A percentile compares a stretch with the other conserved stretches of the same genome.
Conservation (phyloP, 2,329 filamentous ascomycete genomes). For the Trichoderma brevicompactum region DNA sequence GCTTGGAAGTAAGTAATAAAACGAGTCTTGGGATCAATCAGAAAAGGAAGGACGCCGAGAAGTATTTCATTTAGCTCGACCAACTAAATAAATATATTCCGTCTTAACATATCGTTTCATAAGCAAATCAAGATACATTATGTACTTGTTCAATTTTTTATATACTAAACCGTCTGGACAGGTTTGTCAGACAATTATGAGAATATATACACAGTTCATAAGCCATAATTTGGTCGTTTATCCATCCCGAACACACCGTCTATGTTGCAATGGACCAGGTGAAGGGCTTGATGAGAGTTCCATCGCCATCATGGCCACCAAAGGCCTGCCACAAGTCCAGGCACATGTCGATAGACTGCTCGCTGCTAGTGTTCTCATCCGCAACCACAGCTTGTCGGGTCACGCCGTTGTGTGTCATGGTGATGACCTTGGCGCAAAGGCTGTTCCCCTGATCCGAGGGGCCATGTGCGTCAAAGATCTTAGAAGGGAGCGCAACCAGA, state of each 20-base stretch:
- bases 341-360: conserved; percentile 31
- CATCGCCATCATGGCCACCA: conserved; percentile 26
- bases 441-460: conserved; percentile 23
- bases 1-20: conserved; percentile 5
- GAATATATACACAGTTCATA: conserved; percentile 15
- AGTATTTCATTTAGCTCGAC: neutral
- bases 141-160: neutral
- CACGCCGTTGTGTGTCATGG: conserved; percentile 29
- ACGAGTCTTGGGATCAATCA: too few relatives aligned
- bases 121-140: neutral
- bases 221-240: neutral
- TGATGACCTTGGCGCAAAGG: conserved; percentile 31
- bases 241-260: neutral
- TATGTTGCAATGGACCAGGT: conserved; percentile 27
- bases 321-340: conserved; percentile 29
- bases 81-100: neutral
- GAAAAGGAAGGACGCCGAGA: neutral
- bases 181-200: neutral
- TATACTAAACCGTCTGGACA: neutral
- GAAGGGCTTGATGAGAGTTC: conserved; percentile 27
- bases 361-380: conserved; percentile 27
- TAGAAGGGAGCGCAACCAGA: conserved; percentile 26
- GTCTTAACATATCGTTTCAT: too few relatives aligned
- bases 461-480: conserved; percentile 22
- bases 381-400: conserved; percentile 28